Evolutionary conservation across 768 basidiomycete genomes (phyloP).

Genomic region (Leucosporidium scottii): DNA sequence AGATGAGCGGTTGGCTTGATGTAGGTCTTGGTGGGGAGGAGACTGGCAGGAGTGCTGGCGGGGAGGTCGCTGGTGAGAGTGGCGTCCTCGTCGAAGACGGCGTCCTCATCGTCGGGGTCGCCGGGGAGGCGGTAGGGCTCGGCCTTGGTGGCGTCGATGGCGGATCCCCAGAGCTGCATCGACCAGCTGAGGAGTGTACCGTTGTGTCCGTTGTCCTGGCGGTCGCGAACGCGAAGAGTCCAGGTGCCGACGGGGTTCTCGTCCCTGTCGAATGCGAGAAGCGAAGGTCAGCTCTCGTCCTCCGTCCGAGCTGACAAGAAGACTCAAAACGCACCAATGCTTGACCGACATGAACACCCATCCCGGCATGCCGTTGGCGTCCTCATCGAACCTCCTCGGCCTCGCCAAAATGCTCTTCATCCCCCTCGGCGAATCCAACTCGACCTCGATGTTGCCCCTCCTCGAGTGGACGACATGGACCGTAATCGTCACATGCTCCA

Average conservation of each 20-base stretch:
- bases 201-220: conserved; percentile 49
- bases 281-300: neutral
- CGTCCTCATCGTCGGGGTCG: conserved; percentile 17
- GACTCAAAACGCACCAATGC: conserved; percentile 78
- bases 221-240: conserved; percentile 81
- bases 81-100: neutral
- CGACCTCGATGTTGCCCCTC: conserved; percentile 89
- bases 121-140: conserved; percentile 39
- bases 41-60: neutral
- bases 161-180: conserved; percentile 84
- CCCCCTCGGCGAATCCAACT: conserved; percentile 74
- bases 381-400: conserved; percentile 59
- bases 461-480: conserved; percentile 86
- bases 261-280: conserved; percentile 55
- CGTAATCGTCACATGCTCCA: conserved; percentile 86
- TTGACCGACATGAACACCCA: conserved; percentile 99
- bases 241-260: conserved; percentile 85
- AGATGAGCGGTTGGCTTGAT: conserved; percentile 81
- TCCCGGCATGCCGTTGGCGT: conserved; percentile 67
- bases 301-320: too few relatives aligned
- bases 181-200: conserved; percentile 81
- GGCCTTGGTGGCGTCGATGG: conserved; percentile 63
- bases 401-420: conserved; percentile 76
- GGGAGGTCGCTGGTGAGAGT: neutral
- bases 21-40: conserved; percentile 53